Evolutionary conservation across 2,329 filamentous ascomycete genomes (phyloP).

Genomic region (Akanthomyces lecanii): DNA sequence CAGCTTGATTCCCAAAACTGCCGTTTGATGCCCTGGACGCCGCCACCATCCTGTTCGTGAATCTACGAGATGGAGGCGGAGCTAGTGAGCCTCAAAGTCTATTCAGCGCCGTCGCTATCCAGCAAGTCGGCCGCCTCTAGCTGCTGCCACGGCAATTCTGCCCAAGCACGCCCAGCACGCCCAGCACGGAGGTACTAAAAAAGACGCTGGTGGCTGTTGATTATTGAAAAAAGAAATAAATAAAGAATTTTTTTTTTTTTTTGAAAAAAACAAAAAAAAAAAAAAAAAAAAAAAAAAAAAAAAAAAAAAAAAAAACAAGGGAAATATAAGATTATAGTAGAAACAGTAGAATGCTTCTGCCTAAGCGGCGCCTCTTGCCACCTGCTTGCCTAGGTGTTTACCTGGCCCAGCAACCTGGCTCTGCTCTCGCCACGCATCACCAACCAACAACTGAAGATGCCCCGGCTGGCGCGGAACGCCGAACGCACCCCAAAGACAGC

Average conservation of each 20-base stretch:
- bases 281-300: too few species aligned
- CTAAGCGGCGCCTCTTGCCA: too few species aligned
- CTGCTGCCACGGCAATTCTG: not conserved
- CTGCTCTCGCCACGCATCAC: not conserved
- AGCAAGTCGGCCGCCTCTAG: not conserved
- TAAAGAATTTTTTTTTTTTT: too few species aligned
- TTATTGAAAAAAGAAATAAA: too few species aligned
- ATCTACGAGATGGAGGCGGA: not conserved
- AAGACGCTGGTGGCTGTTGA: too few species aligned
- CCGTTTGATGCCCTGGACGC: not conserved
- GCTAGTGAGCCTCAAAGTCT: not conserved
- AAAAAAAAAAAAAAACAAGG: too few species aligned
- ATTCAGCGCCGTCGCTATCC: not conserved
- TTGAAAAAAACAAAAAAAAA: too few species aligned
- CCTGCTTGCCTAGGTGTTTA: too few species aligned
- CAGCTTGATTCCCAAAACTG: not conserved
- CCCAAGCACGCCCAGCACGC: not conserved
- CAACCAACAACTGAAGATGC: not conserved
- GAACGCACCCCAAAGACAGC: not conserved
- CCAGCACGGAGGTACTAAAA: too few species aligned
- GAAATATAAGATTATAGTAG: too few species aligned
- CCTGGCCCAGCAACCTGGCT: not conserved
- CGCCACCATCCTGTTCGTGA: not conserved
- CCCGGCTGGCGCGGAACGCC: not conserved
- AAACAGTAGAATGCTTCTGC: too few species aligned